Conservation (phyloP, 768 basidiomycete species). For the Boletus rufocinnamomeus region DNA sequence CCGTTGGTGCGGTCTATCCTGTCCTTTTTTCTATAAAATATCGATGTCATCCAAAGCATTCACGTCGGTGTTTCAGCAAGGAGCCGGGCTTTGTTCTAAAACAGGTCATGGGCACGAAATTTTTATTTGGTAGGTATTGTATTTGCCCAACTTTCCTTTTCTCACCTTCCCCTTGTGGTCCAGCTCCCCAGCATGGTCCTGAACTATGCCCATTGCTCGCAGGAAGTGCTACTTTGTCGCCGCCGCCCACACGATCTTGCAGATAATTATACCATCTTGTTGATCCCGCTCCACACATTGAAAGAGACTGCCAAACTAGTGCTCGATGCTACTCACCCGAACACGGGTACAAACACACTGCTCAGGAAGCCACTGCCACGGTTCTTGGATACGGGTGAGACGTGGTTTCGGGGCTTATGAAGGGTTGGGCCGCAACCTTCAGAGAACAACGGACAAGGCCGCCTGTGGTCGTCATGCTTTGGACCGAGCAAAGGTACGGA, state of each 20-base stretch:
- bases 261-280: background rate
- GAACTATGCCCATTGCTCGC: background rate
- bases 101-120: background rate
- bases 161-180: constrained; percentile 6
- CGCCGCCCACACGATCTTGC: background rate
- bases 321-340: background rate
- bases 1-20: background rate
- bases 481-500: background rate
- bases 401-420: background rate
- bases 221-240: background rate
- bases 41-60: background rate
- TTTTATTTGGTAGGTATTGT: constrained; percentile 17
- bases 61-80: background rate
- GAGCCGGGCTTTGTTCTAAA: background rate
- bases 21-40: background rate
- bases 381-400: background rate
- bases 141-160: constrained; percentile 12
- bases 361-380: background rate
- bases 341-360: background rate
- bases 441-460: background rate
- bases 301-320: constrained; percentile 13
- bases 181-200: background rate
- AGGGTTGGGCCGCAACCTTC: too few relatives aligned
- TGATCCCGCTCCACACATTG: background rate
- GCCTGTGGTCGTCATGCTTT: background rate